Base-by-base conservation (phyloP, 164 flowering plant species). In the Nelumbo lutea region DNA sequence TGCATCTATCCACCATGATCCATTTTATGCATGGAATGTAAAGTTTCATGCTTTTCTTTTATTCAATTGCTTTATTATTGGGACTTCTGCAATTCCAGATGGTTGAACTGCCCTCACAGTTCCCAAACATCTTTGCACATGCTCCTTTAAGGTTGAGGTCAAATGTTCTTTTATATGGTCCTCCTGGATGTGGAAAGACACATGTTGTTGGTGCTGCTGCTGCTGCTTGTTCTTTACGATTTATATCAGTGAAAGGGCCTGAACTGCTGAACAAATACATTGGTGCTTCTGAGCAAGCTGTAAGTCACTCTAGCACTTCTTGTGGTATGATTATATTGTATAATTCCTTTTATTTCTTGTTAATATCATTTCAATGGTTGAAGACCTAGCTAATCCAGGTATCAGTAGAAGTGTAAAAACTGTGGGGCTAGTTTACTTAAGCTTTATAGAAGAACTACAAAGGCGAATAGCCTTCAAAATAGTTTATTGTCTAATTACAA, bases 261-360 rank as follows among this genome's bases (percentile, higher is more conserved):
- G 98, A 95, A 78, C 84, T 95, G 68, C 87, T 95, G 60, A 95
- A 95, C 73, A 91, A 95, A 72, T 91, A 95, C 69, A 91, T 95
- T 77, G 98, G 97, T 80, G 98, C 98, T 80, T 95, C 98, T 74
- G 98, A 95, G 83, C 98, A 95, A 83, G 97, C 98, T 79, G 98
- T 93, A 83, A 86, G 94, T 58, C 42, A 46, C 38, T 39, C 58
- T 64, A 57, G 51, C 10, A 59, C 47, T 46, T n/a, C 47, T 42
- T 44, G 53, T 45, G 9, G 4, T 38, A 48, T 4, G 27, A 27
- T 27, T 27, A 27, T 27, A 27, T 27, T 27, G 27, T 27, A 27
- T 27, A 9, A 51, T 51, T 51, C 55, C 14, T 53, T 13, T 53
- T 53, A 53, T 53, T 10, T 53, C 14, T 53, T 13, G 14, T 53